Evolutionary conservation across 768 basidiomycete species (phyloP), one percentile per base, ranked within the genome.

Genomic region (Austroboletus eburneus): DNA sequence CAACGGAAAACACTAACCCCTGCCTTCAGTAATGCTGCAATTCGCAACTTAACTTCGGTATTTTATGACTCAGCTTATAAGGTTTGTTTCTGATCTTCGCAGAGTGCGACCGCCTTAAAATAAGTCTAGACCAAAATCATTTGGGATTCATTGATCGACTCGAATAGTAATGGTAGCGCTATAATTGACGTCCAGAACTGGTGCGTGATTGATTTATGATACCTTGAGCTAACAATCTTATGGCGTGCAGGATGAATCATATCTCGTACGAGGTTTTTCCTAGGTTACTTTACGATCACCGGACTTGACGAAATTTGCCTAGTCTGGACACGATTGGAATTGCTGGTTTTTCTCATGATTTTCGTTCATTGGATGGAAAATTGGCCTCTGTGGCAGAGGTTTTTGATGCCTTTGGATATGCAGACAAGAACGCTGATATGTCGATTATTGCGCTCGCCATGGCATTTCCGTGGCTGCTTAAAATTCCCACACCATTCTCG

Each of bases 141-240:
- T 20, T 70, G 69, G 69, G 68, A 70, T 9, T 43, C 54, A 3
- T 39, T 57, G n/a, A 51, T 69, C 2, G 60, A 65, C 22, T 40
- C 57, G 14, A 44, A 16, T 3, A 49, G 55, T 2, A 42, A 43
- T n/a, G 61, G 54, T 3, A 60, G 66, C 20, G 58, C 64, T 0
- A 29, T 71, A 5, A 72, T 79, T 25, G 74, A 79, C 35, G 75
- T 79, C 13, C 73, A 79, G 48, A 61, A 53, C 36, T 79, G 78
- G 74, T 72, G 36, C 4, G 63, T 21, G 5, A 33, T 13, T 27
- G 25, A 27, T 13, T 33, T 14, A 33, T 33, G 34, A 35, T 17
- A 35, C n/a, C n/a, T 10, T 7, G 13, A 25, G 3, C 23, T 13
- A 5, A 44, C 14, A 3, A 5, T 27, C 5, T 27, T 9, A 33